Percentiles rank a stretch among this genome's conserved stretches.
Evolutionary conservation across 164 flowering plant species (phyloP).

Genomic region (Macadamia tetraphylla): DNA sequence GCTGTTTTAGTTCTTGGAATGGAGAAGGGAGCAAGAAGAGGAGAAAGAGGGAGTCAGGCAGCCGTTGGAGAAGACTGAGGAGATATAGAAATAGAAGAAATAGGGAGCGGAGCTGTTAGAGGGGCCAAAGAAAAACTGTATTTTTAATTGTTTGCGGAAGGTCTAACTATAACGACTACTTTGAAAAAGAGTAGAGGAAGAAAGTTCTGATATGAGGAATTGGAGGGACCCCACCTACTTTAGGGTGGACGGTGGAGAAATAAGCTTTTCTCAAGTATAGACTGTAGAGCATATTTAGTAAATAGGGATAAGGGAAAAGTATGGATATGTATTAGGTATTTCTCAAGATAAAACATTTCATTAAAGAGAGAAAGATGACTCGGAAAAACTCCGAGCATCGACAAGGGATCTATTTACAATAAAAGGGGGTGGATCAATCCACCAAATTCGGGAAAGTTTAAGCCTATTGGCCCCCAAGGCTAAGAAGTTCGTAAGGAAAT

Average conservation of each 20-base stretch:
- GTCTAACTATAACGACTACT: constrained; percentile 25
- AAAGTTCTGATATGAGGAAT: neutral
- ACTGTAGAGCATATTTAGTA: too few species aligned
- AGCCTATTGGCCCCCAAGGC: too few species aligned
- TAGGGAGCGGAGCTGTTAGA: neutral
- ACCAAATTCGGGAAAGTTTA: too few species aligned
- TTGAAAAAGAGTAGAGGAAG: constrained; percentile 7
- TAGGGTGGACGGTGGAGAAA: neutral
- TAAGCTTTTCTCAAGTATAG: neutral
- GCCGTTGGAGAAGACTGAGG: constrained; percentile 8
- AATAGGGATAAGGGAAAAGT: too few species aligned
- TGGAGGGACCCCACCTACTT: neutral
- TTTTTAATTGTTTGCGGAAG: constrained; percentile 6
- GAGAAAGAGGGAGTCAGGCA: constrained; percentile 7
- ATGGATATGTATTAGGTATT: too few species aligned
- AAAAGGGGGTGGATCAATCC: too few species aligned
- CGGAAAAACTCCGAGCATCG: too few species aligned
- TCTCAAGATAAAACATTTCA: too few species aligned
- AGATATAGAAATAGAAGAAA: neutral
- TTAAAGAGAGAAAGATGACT: too few species aligned
- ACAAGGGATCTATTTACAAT: too few species aligned
- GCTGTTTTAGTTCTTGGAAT: neutral
- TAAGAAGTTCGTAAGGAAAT: too few species aligned
- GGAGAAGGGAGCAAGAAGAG: constrained; percentile 3
- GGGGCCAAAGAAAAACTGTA: neutral